Base-by-base conservation (phyloP, 257 asterid species). In the Nicotiana tomentosiformis region DNA sequence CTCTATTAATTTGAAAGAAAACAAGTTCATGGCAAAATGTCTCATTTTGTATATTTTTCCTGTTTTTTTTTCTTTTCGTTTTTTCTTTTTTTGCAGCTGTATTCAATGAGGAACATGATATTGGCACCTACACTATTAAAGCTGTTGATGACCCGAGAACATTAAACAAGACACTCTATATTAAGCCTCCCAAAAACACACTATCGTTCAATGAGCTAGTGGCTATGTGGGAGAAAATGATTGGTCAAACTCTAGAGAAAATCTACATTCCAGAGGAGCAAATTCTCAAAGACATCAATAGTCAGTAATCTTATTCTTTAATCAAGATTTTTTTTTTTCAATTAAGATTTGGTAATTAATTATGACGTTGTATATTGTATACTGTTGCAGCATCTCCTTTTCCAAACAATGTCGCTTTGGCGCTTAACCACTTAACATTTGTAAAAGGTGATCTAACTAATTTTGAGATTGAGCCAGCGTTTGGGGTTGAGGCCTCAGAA, bases 151-250 rank as follows among this genome's bases (percentile, higher is more conserved):
- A 94, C 77, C 98, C 96, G 2, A 88, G 91, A 65, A 89, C 95
- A 61, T 35, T 92, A 87, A 94, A 92, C 88, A 91, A 92, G 81
- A 83, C 83, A 66, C 87, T 94, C 43, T 90, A 90, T 82, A 46
- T 94, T 5, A 90, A 69, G 84, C 98, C 97, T n/a, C 61, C 86
- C 2, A 89, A 90, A 33, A 94, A 94, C 85, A 82, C 81, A 2
- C 72, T 60, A 2, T 80, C 98, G 1, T 90, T 91, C 82, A 92
- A 92, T 53, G 92, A 94, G 39, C 72, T 92, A 8, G 93, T 87
- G 79, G 91, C 89, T 39, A 58, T 87, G 9, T 92, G 97, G 96
- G 98, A 94, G 96, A 92, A 91, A 83, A 88, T 87, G 90, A 92
- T 92, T 20, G 96, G 95, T 0, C 90, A 89, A 81, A 89, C 92